Base-by-base conservation (phyloP, 2,329 filamentous ascomycete genomes). In the Ceratocystis ficicola region DNA sequence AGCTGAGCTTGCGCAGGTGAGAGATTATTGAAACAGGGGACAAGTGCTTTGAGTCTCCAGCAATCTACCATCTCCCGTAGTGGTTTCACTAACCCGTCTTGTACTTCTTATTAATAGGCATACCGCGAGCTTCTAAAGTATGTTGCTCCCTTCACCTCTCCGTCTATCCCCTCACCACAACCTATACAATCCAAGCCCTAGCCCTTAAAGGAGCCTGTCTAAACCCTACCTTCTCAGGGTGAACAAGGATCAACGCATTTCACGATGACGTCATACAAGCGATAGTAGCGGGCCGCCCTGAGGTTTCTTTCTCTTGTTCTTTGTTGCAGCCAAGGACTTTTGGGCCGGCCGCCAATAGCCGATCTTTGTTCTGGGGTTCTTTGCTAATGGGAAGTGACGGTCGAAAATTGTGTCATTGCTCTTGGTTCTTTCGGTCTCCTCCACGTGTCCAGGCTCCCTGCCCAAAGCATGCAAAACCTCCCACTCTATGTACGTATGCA, bases 81-180 rank as follows among this genome's bases (percentile, higher is more conserved):
- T 5, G 0, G 7, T 59, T 30, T 50, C 7, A 10, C 28, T 59
- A 32, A 30, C 52, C 28, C 17, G 4, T 10, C 17, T 59, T 36
- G 15, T 1, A 5, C 17, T 25, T 63, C 8, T n/a, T n/a, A 12
- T 22, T 7, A 30, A 8, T 48, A 63, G 61, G 25, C 61, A 17
- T 63, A 63, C 20, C 61, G 61, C 8, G 61, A 63, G 3, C 61
- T 63, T 25, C 22, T 63, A 8, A 63, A 63, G 61, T 63, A 48
- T 15, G 61, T 32, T 36, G 3, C 6, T 36, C 41, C 7, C 32
- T 12, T 44, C 20, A 25, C 44, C 5, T 44, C 25, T 44, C 17
- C 20, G 44, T 32, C 22, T 63, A 32, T 15, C 30, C 20, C 48
- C 55, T 25, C 48, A 12, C n/a, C 36, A 22, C 8, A 20, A 25